Percentiles rank a stretch among this genome's conserved stretches.
Evolutionary conservation across 768 basidiomycete species (phyloP).

Genomic region (Megacollybia marginata): DNA sequence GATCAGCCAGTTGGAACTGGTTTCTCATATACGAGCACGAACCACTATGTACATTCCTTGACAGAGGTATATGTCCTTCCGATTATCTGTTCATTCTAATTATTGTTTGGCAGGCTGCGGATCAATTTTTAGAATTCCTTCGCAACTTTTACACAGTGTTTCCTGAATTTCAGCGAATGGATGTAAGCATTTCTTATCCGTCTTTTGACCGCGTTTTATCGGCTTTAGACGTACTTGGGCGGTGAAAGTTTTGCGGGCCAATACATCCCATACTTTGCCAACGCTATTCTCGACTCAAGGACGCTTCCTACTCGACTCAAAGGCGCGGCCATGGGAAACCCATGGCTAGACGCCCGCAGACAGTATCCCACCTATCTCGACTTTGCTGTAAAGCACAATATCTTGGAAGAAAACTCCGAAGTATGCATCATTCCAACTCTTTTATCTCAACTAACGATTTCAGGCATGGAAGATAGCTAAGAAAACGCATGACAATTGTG

Average conservation of each 20-base stretch:
- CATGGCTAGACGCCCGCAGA: constrained; percentile 87
- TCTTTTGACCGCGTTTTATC: constrained; percentile 1
- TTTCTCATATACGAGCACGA: constrained; percentile 81
- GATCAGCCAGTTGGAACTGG: constrained; percentile 98
- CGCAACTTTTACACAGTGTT: constrained; percentile 86
- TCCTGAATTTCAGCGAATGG: constrained; percentile 76
- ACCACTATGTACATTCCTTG: constrained; percentile 77
- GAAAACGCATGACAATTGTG: constrained; percentile 51
- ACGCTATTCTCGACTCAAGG: constrained; percentile 61
- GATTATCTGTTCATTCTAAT: constrained; percentile 3
- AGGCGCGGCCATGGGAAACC: constrained; percentile 92
- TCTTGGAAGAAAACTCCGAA: constrained; percentile 65
- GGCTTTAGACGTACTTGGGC: constrained; percentile 78
- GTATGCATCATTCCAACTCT: constrained; percentile 30
- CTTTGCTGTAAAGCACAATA: constrained; percentile 71
- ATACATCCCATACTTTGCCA: constrained; percentile 94
- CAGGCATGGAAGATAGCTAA: constrained; percentile 61
- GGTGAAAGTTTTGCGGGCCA: constrained; percentile 98
- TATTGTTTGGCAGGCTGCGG: constrained; percentile 45
- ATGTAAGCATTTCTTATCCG: constrained; percentile 44
- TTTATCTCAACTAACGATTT: constrained; percentile 1
- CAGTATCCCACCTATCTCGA: constrained; percentile 92
- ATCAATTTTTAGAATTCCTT: constrained; percentile 78
- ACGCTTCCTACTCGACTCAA: constrained; percentile 51
- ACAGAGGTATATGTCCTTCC: constrained; percentile 25